Evolutionary conservation across 2,329 filamentous ascomycete species (phyloP).

Genomic region (Cytospora paraplurivora): DNA sequence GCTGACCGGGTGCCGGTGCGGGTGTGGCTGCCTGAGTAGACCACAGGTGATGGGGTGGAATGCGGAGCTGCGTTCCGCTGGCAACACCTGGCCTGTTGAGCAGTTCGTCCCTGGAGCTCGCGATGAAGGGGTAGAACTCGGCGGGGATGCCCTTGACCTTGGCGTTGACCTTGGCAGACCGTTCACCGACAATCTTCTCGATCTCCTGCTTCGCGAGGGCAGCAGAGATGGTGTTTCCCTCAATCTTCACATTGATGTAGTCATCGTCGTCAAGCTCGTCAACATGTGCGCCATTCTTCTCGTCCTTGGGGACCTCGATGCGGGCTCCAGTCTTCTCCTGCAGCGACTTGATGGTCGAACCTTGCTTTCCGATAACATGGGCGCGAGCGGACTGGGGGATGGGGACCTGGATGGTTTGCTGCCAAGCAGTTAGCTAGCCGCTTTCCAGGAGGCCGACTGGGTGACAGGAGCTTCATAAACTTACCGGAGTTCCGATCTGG

Average conservation of each 20-base stretch:
- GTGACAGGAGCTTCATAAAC: conserved; percentile 32
- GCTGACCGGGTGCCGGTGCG: conserved; percentile 61
- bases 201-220: conserved; percentile 83
- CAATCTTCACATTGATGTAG: conserved; percentile 82
- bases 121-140: conserved; percentile 95
- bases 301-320: conserved; percentile 84
- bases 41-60: conserved; percentile 81
- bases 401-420: conserved; percentile 68
- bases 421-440: neutral
- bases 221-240: conserved; percentile 87
- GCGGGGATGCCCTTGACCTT: conserved; percentile 83
- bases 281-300: conserved; percentile 58
- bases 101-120: conserved; percentile 72
- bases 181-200: conserved; percentile 83
- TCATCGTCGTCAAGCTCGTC: conserved; percentile 78
- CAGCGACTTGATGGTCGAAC: conserved; percentile 85
- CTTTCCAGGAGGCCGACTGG: neutral
- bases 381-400: conserved; percentile 83
- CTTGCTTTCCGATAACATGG: conserved; percentile 91
- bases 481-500: conserved; percentile 83
- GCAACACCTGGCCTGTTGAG: conserved; percentile 69
- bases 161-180: conserved; percentile 77
- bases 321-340: conserved; percentile 87
- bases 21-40: conserved; percentile 69
- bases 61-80: conserved; percentile 76